Base-by-base conservation (phyloP, 345 rosid species). In the Psidium friedrichsthalianum region DNA sequence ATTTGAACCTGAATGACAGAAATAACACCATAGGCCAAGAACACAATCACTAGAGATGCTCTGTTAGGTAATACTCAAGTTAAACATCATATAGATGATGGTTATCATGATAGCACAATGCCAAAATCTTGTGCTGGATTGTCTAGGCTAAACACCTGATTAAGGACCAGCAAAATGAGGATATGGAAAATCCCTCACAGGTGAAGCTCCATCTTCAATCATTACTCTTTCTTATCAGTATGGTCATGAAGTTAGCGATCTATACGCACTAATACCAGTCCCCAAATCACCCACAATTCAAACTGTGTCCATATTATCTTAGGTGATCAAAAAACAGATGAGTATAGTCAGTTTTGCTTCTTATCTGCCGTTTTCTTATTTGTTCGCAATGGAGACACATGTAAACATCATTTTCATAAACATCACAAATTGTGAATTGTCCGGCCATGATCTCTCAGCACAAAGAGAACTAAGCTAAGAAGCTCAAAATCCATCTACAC, bases 1-100 rank as follows among this genome's bases (percentile, higher is more conserved):
- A 85, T 91, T 52, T 87, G 91, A 86, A 94, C 92, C 98, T 95
- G 93, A 22, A 36, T 69, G 80, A 69, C 7, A 20, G 7, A 69
- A 69, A 36, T 69, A 18, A 69, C 22, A 69, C 13, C 47, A 32
- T 40, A 36, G 25, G 14, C 40, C 24, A 36, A 69, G 80, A 69
- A 69, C 13, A 69, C 47, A 69, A 8, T 36, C 3, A 36, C 47
- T 20, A 69, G 80, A 69, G 24, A 9, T 36, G 24, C 18, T 69
- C 80, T 69, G 25, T 36, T 40, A 4, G 13, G 47, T 16, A 20
- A 69, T 69, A 5, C 80, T 69, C 21, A 36, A 9, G 47, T 69
- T 20, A 20, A 18, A 36, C 80, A 36, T 69, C 78, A 69, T 16
- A 69, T 8, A 5, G 47, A 69, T 69, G 21, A 32, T 32, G 24